Evolutionary conservation across 2,329 filamentous ascomycete species (phyloP), one percentile per base, ranked within the genome.

Genomic region (Trichoderma sp.): DNA sequence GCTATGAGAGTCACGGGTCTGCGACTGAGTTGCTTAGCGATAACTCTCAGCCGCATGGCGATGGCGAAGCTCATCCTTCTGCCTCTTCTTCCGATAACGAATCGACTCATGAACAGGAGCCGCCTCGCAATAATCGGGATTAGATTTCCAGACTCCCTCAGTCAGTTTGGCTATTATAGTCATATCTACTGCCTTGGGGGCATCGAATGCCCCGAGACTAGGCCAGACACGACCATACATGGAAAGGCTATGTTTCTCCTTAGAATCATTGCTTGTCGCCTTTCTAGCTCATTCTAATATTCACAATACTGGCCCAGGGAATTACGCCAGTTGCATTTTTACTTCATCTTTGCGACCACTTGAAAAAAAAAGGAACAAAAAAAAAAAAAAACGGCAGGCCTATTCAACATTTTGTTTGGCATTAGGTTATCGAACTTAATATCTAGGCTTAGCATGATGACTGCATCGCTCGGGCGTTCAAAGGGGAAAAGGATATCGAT

Each of bases 1-100:
- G 81, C 43, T 85, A 82, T 71, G 79, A 78, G 66, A 83, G 82
- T 73, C 77, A 84, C 70, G 77, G 80, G 21, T 85, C 83, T 13
- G 81, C 83, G 4, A 78, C 79, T 26, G 79, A 83, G 32, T 73
- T 84, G 5, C 76, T 77, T 5, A 78, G 73, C 74, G 79, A 71
- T 54, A 79, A 74, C 26, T 79, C 78, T 66, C 76, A 77, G 68
- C 74, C 49, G 5, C 30, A 28, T 46, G 73, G 60, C 74, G 78
- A 56, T 65, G 71, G 30, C 5, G 80, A 79, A 51, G 76, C 76
- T 2, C 76, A 28, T 59, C 58, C 71, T 7, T 73, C 75, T 5
- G 66, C 66, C 26, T 75, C 77, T 16, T 69, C 74, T 4, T 77
- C 81, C 14, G 81, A 82, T 68, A 75, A 74, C 69, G 77, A 70